These are phyloP conservation scores for Elongisporangium anandrum DNA, from an alignment of 352 stramenopile genomes.

Conservation along the genomic window DNA sequence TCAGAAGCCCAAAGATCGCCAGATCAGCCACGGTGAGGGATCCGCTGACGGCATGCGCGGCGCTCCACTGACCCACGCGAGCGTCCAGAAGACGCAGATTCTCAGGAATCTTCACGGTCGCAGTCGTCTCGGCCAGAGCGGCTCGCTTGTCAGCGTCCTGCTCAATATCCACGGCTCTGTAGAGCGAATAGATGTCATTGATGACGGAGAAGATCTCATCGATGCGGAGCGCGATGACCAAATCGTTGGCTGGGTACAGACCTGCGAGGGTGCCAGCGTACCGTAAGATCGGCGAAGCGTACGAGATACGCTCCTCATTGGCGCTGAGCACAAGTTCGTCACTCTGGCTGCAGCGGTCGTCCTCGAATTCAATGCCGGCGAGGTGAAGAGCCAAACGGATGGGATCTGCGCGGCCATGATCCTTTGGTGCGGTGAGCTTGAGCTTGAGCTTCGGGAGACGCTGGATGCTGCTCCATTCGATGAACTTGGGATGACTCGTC, in stretches of 20 bases:
- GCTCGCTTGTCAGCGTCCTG: slow-evolving; percentile 12
- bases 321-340: slow-evolving; percentile 22
- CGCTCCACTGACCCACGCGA: slow-evolving; percentile 21
- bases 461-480: too few species aligned
- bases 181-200: slow-evolving; percentile 27
- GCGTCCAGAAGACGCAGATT: slow-evolving; percentile 29
- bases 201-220: slow-evolving; percentile 43
- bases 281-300: slow-evolving; percentile 49
- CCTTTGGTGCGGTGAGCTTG: slow-evolving; percentile 1
- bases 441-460: too few species aligned
- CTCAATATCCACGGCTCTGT: slow-evolving; percentile 25
- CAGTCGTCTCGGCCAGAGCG: slow-evolving; percentile 2
- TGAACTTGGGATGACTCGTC: too few species aligned
- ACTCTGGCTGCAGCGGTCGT: slow-evolving; percentile 19
- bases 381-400: slow-evolving; percentile 47
- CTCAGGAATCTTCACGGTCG: slow-evolving; percentile 19
- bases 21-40: slow-evolving; percentile 39
- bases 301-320: slow-evolving; percentile 31
- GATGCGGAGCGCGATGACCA: slow-evolving; percentile 18
- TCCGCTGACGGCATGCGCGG: slow-evolving; percentile 13
- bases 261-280: slow-evolving; percentile 49
- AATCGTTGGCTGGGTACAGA: slow-evolving; percentile 33
- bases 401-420: slow-evolving; percentile 34
- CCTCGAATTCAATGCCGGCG: slow-evolving; percentile 41
- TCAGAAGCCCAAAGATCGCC: slow-evolving; percentile 26